These are phyloP conservation scores for Pythium folliculosum DNA, from an alignment of 352 stramenopile species.

Conservation along the genomic window DNA sequence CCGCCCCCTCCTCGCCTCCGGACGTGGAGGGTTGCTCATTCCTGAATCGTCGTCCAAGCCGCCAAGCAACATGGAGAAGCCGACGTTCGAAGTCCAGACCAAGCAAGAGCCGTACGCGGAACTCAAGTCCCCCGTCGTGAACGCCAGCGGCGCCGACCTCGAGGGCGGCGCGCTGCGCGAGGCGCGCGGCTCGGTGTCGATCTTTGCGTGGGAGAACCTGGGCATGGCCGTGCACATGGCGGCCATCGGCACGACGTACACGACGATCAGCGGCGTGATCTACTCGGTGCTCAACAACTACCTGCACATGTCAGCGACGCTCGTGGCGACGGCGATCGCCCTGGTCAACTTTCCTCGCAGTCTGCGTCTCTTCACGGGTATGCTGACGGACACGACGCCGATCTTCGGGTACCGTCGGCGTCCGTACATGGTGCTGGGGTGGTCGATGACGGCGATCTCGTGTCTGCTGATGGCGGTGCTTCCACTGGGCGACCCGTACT, in stretches of 20 bases:
- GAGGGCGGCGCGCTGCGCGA: slow-evolving; percentile 25
- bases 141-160: neutral
- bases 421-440: slow-evolving; percentile 51
- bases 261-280: slow-evolving; percentile 30
- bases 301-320: slow-evolving; percentile 35
- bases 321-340: slow-evolving; percentile 32
- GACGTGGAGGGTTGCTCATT: too few relatives aligned
- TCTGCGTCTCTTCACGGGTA: slow-evolving; percentile 40
- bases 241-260: slow-evolving; percentile 31
- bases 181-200: slow-evolving; percentile 27
- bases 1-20: too few relatives aligned
- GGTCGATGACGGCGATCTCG: slow-evolving; percentile 32
- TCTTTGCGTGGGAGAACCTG: slow-evolving; percentile 36
- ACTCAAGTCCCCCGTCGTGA: slow-evolving; percentile 11
- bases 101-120: slow-evolving; percentile 1
- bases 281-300: slow-evolving; percentile 45
- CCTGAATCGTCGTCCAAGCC: too few relatives aligned
- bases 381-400: slow-evolving; percentile 46
- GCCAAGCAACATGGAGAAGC: too few relatives aligned
- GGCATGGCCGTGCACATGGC: slow-evolving; percentile 37
- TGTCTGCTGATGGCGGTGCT: slow-evolving; percentile 41
- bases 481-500: slow-evolving; percentile 56
- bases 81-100: too few relatives aligned
- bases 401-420: slow-evolving; percentile 48
- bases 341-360: slow-evolving; percentile 37